phyloP scores from a whole-genome alignment of 1,284 basidiomycete species.

The Apiotrichum siamense region DNA sequence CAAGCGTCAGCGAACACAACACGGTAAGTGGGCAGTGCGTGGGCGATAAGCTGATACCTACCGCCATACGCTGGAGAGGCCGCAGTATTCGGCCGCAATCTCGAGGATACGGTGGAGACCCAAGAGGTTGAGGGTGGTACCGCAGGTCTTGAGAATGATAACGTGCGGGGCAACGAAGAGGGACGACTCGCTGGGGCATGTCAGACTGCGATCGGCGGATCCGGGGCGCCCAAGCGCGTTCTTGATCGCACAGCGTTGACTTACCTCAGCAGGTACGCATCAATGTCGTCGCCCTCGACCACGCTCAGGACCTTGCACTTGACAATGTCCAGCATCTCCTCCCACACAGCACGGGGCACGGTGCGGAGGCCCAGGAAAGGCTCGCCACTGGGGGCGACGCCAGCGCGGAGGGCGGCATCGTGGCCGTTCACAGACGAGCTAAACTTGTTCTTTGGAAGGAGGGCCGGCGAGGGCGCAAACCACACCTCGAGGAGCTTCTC shows the following conservation, averaged over 20 bases:
- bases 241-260: too few relatives aligned
- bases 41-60: slow-evolving; percentile 28
- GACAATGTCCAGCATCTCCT: slow-evolving; percentile 95
- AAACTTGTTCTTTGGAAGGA: not conserved
- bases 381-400: slow-evolving; percentile 9
- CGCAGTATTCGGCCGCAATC: slow-evolving; percentile 73
- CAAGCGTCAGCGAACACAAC: not conserved
- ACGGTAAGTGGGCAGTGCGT: not conserved
- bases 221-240: too few relatives aligned
- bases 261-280: slow-evolving; percentile 93
- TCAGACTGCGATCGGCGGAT: too few relatives aligned
- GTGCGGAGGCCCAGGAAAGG: slow-evolving; percentile 48
- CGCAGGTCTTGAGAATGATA: slow-evolving; percentile 97
- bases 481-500: slow-evolving; percentile 98
- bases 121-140: slow-evolving; percentile 93
- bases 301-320: slow-evolving; percentile 94
- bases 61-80: slow-evolving; percentile 67
- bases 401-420: slow-evolving; percentile 3
- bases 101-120: slow-evolving; percentile 88
- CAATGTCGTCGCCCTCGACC: slow-evolving; percentile 76
- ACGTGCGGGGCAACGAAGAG: slow-evolving; percentile 94
- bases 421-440: not conserved
- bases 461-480: slow-evolving; percentile 74
- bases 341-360: slow-evolving; percentile 76
- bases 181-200: slow-evolving; percentile 76